These are phyloP conservation scores for Sporothrix sp. DNA, from an alignment of 2,329 filamentous ascomycete genomes.

Conservation along the genomic window DNA sequence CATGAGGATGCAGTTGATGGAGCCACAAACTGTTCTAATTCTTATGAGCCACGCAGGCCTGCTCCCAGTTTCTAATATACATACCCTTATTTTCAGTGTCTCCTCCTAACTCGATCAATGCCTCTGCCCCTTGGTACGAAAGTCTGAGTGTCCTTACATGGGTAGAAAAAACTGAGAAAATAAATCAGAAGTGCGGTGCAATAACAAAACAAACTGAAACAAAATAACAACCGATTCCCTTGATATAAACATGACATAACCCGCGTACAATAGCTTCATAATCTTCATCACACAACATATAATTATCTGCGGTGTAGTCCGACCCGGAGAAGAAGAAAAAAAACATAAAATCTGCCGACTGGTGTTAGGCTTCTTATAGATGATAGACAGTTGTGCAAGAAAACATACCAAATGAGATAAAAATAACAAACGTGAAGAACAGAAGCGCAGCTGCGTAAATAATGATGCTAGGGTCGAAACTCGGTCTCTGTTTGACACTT, in stretches of 20 bases:
- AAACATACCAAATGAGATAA: too few species aligned
- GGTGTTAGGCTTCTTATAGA: not conserved
- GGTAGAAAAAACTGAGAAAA: constrained; percentile 1
- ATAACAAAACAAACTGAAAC: not conserved
- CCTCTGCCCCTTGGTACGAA: too few species aligned
- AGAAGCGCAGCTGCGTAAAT: too few species aligned
- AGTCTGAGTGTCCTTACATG: constrained; percentile 6
- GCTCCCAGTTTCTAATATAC: not conserved
- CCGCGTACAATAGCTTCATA: not conserved
- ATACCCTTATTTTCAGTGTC: not conserved
- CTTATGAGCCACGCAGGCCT: not conserved
- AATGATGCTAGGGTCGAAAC: too few species aligned
- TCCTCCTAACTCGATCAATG: not conserved
- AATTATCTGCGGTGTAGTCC: not conserved
- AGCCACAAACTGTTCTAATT: constrained; percentile 4
- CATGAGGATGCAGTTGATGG: not conserved
- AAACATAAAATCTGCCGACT: not conserved
- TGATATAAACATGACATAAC: not conserved
- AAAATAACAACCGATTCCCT: not conserved
- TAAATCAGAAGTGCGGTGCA: not conserved
- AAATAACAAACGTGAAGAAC: too few species aligned
- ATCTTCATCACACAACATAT: not conserved
- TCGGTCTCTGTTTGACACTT: too few species aligned
- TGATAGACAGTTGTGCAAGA: too few species aligned
- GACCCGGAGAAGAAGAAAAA: not conserved